Evolutionary conservation across 805 yeast species (phyloP).

Genomic region (Kockiozyma suomiensis): DNA sequence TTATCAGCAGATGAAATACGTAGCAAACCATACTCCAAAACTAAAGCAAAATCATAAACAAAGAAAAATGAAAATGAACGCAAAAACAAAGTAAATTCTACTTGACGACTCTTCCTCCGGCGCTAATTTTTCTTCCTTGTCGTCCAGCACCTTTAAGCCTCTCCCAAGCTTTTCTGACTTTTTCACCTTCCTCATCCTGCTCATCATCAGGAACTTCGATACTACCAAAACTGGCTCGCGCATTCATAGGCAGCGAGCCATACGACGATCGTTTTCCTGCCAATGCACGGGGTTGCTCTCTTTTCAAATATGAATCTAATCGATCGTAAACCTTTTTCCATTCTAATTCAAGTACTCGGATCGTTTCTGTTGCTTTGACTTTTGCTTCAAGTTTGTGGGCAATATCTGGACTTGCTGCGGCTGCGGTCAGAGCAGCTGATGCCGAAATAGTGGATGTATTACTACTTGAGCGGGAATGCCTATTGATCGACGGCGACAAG

Average conservation of each 20-base stretch:
- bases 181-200: conserved; percentile 17
- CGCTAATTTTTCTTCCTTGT: conserved; percentile 25
- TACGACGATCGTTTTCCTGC: neutral
- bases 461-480: conserved; percentile 6
- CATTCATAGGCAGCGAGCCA: neutral
- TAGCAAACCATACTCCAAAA: neutral
- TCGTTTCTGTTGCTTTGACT: conserved; percentile 23
- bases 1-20: too few relatives aligned
- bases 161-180: conserved; percentile 19
- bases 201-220: conserved; percentile 8
- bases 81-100: too few relatives aligned
- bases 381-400: conserved; percentile 22
- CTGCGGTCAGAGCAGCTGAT: neutral
- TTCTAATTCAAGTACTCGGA: conserved; percentile 26
- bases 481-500: neutral
- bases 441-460: neutral
- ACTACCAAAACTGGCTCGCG: neutral
- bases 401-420: conserved; percentile 11
- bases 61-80: neutral
- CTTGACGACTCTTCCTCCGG: conserved; percentile 27
- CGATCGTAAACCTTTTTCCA: conserved; percentile 31
- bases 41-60: neutral
- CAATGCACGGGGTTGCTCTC: neutral
- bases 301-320: conserved; percentile 19
- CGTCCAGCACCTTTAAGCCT: conserved; percentile 13